Base-by-base conservation (phyloP, 2,329 filamentous ascomycete genomes). In the Incumbomyces delicatus region DNA sequence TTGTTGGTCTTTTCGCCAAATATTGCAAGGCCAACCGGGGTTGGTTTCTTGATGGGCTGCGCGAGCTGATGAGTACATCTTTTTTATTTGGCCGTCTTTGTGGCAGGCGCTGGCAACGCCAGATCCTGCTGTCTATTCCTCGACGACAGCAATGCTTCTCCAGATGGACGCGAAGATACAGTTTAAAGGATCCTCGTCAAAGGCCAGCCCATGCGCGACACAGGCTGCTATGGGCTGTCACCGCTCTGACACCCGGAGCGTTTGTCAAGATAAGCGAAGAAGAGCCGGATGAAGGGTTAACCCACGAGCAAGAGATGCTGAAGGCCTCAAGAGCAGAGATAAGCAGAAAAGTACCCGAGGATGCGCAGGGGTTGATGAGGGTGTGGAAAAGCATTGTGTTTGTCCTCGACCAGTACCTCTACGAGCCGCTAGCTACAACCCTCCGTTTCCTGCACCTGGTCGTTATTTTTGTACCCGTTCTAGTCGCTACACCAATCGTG, bases 401-500 rank as follows among this genome's bases (percentile, higher is more conserved):
- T 27, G 77, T 83, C 47, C 53, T 92, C 32, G 86, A 94, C 57
- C 60, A 59, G 46, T 71, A 67, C 50, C 53, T 71, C 16, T 68
- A 66, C 47, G 92, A 98, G 64, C 90, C 92, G 0, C 64, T 95
- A 20, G 88, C 83, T 46, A 98, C 90, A 0, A 86, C 85, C 0
- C 64, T 90, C 39, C 78, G 92, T n/a, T 94, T 98, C 57, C 65
- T 95, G 14, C 87, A 95, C 61, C 72, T 98, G 4, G 78, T 87
- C 40, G 65, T 83, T 49, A 92, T 98, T 46, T 98, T 98, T 60
- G 81, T 95, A 16, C 92, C 92, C 0, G 88, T 98, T 35, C 80
- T 98, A 44, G 63, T 83, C 1, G 76, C 85, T 0, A 78, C 94
- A 6, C 92, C 92, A 0, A 75, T 73, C 0, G 80, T 95, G 48